These are phyloP conservation scores for Thalassiosira oceanica DNA, from an alignment of 352 stramenopile species.

Conservation along the genomic window DNA sequence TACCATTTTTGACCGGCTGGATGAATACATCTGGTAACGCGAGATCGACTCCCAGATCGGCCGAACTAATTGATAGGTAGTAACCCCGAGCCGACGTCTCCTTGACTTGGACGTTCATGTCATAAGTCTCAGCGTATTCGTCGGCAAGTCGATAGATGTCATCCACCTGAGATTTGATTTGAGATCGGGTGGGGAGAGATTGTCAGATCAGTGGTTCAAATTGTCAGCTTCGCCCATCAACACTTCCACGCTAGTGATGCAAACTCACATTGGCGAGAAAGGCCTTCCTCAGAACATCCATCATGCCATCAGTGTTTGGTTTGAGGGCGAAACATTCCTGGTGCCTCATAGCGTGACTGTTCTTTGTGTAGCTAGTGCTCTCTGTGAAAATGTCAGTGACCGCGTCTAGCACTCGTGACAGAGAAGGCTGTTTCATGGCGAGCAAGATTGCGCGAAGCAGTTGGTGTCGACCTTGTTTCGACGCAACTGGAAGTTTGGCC, in stretches of 20 bases:
- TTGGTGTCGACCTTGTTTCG: constrained; percentile 39
- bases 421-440: constrained; percentile 61
- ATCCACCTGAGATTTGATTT: no score
- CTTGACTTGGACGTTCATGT: constrained; percentile 70
- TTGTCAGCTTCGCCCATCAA: no score
- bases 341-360: constrained; percentile 76
- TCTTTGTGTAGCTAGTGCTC: constrained; percentile 68
- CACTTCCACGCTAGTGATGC: no score
- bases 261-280: constrained; percentile 80
- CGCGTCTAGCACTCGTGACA: constrained; percentile 51
- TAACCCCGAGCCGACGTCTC: constrained; percentile 71
- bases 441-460: constrained; percentile 71
- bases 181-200: no score
- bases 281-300: constrained; percentile 74
- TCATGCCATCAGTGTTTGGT: constrained; percentile 76
- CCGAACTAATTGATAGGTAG: constrained; percentile 61
- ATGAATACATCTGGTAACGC: constrained; percentile 79
- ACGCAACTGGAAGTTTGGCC: constrained; percentile 2
- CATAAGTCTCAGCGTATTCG: constrained; percentile 75
- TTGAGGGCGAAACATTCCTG: constrained; percentile 83
- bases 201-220: no score
- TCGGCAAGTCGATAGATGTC: constrained; percentile 81
- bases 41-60: constrained; percentile 56
- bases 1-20: constrained; percentile 67
- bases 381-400: constrained; percentile 74